These are phyloP conservation scores for Wickerhamiella dianesei DNA, from an alignment of 805 yeast genomes.

Conservation along the genomic window DNA sequence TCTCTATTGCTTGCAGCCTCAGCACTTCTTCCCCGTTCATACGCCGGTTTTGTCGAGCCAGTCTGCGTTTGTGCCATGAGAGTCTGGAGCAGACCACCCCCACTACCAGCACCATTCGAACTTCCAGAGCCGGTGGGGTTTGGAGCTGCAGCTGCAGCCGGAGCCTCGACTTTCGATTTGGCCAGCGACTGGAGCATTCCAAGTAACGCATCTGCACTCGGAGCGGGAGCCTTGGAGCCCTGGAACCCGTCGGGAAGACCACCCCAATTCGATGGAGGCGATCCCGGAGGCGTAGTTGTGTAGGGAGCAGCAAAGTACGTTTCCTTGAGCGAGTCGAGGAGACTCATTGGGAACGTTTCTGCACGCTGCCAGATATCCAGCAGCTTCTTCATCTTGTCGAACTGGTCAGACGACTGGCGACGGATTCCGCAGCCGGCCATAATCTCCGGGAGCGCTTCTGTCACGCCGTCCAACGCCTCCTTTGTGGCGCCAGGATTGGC, in stretches of 20 bases:
- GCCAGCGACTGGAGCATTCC: conserved; percentile 57
- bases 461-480: conserved; percentile 3
- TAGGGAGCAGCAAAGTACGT: conserved; percentile 36
- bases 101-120: conserved; percentile 1
- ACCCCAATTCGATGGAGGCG: conserved; percentile 36
- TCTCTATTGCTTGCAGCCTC: conserved; percentile 6
- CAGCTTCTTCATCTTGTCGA: conserved; percentile 64
- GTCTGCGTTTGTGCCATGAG: conserved; percentile 9
- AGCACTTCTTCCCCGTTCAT: conserved; percentile 12
- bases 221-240: conserved; percentile 18
- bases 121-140: conserved; percentile 1
- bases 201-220: conserved; percentile 31
- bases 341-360: conserved; percentile 51
- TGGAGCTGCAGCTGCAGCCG: conserved; percentile 22
- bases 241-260: conserved; percentile 13
- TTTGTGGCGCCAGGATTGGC: conserved; percentile 26
- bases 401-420: conserved; percentile 14
- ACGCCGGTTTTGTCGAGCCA: conserved; percentile 2
- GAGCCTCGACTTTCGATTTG: conserved; percentile 27
- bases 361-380: conserved; percentile 89
- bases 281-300: conserved; percentile 56
- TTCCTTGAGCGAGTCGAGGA: conserved; percentile 41
- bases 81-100: conserved; percentile 11
- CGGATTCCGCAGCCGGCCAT: conserved; percentile 38
- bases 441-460: conserved; percentile 26